Base-by-base conservation (phyloP, 2,329 filamentous ascomycete genomes). In the Tothia fuscella region DNA sequence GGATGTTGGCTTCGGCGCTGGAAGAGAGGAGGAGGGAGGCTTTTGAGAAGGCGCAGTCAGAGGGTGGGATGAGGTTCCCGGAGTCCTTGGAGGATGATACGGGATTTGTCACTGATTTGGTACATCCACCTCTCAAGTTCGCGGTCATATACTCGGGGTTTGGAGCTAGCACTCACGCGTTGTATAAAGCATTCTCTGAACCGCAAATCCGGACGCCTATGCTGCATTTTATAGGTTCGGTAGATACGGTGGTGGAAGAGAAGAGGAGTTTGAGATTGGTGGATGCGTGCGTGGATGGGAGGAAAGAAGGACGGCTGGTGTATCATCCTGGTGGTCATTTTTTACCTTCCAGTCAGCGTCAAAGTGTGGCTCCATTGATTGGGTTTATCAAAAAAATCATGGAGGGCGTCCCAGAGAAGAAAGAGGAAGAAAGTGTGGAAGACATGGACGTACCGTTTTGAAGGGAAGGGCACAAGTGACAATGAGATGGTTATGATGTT, bases 301-400 rank as follows among this genome's bases (percentile, higher is more conserved):
- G 63, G 49, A 68, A 54, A 67, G 75, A 48, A 55, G 64, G 60
- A 32, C 70, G 63, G 50, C 68, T 75, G 40, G 67, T 81, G 40
- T 76, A 81, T 51, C 86, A 93, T 60, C 88, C 89, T 1, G 89
- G 89, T 6, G 88, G 88, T 0, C 89, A 96, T 59, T 87, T 93
- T 54, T 74, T 95, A 53, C 89, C 89, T 0, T 78, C 61, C 41
- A 67, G 86, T 46, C 76, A 80, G 50, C 85, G 82, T 64, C 81
- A 87, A 50, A 91, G 82, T 72, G 76, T 80, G 16, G 79, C 80
- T 67, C 80, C 80, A 24, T 62, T 93, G 49, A 78, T 81, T 4
- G 76, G 71, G 1, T 93, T 88, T 55, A 76, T 91, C 36, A 68
- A 65, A 51, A 70, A 72, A 59, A 53, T 24, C 49, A 51, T 3